phyloP scores from a whole-genome alignment of 331 rosid genomes.

The Rhamnella rubrinervis region DNA sequence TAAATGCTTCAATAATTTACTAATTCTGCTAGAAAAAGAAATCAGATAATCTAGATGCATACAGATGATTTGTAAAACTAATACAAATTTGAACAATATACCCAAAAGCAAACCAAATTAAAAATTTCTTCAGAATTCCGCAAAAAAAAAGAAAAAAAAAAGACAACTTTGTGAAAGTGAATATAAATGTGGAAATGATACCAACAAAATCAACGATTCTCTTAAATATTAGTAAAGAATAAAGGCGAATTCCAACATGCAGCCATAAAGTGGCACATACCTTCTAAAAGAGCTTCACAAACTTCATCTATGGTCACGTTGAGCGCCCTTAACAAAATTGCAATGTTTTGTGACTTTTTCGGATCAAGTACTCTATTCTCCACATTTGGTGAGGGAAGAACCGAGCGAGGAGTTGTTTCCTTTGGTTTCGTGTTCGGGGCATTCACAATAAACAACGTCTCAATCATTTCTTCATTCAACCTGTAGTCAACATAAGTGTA shows the following conservation, averaged over 20 bases:
- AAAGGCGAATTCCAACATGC: background rate
- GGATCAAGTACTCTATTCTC: slow-evolving; percentile 87
- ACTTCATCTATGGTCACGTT: slow-evolving; percentile 88
- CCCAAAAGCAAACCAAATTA: background rate
- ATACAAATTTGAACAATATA: background rate
- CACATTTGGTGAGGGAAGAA: slow-evolving; percentile 38
- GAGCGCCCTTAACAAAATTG: slow-evolving; percentile 78
- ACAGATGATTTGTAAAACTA: background rate
- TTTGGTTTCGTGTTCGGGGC: slow-evolving; percentile 39
- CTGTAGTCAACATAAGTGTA: slow-evolving; percentile 39
- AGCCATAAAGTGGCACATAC: slow-evolving; percentile 16
- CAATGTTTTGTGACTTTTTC: slow-evolving; percentile 85
- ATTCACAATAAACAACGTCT: slow-evolving; percentile 73
- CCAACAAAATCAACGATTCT: slow-evolving; percentile 3
- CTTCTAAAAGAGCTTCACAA: slow-evolving; percentile 54
- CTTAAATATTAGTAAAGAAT: background rate
- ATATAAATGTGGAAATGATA: no score
- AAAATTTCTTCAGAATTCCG: background rate
- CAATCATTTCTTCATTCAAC: slow-evolving; percentile 94
- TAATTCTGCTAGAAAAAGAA: background rate
- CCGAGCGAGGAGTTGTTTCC: slow-evolving; percentile 50
- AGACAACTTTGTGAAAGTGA: background rate
- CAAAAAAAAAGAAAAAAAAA: background rate
- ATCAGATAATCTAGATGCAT: background rate
- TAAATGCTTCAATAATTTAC: background rate